Evolutionary conservation across 2,329 filamentous ascomycete species (phyloP), one percentile per base, ranked within the genome.

Genomic region (Sporothrix euskadiensis): DNA sequence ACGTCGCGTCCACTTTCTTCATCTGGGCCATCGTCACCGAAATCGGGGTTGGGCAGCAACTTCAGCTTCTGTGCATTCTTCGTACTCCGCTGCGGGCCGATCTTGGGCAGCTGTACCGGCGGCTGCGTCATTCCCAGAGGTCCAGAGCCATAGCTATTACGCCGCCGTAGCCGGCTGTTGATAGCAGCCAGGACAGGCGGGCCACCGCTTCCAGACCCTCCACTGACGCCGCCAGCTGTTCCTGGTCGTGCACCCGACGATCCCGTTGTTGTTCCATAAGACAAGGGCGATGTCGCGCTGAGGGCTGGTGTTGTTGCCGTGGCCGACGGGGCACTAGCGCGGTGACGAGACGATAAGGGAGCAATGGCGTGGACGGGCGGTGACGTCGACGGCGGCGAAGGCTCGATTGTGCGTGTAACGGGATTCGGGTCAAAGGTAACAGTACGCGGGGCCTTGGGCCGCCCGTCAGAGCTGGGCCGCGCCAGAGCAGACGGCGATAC

Each of bases 1-100:
- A 99, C 96, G 80, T 99, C 96, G 76, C 94, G 87, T 10, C 94
- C 94, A 79, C 93, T 96, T 82, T 98, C 95, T 79, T 97, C 95
- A 75, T 98, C 94, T 7, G 76, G 85, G 77, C 86, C 89, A 59
- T 94, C 93, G 35, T 93, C 92, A 49, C 88, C 93, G 61, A 93
- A 87, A 74, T 97, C 93, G 0, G 94, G 94, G 79, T 96, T 96
- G 0, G 96, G 96, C 19, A 99, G 85, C n/a, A 99, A 88, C 84
- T 99, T 99, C 75, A 99, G 87, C 84, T 99, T 99, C 84, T 98
- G 94, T 1, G 94, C 94, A 76, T 93, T 98, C 82, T 97, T 97
- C 32, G 94, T 97, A 73, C 94, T 98, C 81, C 96, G 87, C 81
- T 99, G 96, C 0, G 96, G 95, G 1, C 96, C 96, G 74, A 98